Base-by-base conservation (phyloP, 306 rosid species). In the Prunus fruticosa region DNA sequence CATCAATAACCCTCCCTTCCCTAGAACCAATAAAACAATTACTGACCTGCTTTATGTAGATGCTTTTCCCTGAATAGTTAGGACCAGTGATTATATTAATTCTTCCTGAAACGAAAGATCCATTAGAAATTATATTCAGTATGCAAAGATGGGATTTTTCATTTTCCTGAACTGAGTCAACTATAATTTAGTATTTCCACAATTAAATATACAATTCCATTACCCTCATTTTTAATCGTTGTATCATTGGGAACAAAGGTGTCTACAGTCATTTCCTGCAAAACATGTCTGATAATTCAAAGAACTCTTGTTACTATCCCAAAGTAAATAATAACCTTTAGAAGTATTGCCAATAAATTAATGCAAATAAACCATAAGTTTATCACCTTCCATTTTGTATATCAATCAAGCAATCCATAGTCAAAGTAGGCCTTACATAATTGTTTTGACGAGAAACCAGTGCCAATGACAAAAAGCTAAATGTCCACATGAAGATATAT, bases 181-280 rank as follows among this genome's bases (percentile, higher is more conserved):
- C 64, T 53, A 62, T 63, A 82, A 27, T 54, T 53, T 50, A 54
- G 22, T 20, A 25, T 47, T 34, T 27, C 11, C 80, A 69, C 32
- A 54, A 46, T 64, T 30, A 38, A 69, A 64, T 64, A 64, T 74
- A 77, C 34, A 53, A 41, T 78, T 82, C 78, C 60, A 69, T 72
- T 86, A 94, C 97, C 97, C 70, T 89, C 96, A 58, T 82, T 77
- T 75, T 80, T 85, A 77, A 95, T 82, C 87, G 72, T 86, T 45
- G 97, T 88, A 74, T 92, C 97, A 80, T 95, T 95, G 66, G 98
- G 98, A 86, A 95, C 85, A 89, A 95, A 95, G 30, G 96, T 95
- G 86, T 95, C 98, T 23, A 95, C 98, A 22, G 93, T 86, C 97
- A 95, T 95, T 87, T 95, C 98, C 91, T 95, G 97, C 91, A 95